Conservation (phyloP, 2,329 filamentous ascomycete species). For the Cladophialophora bantiana region DNA sequence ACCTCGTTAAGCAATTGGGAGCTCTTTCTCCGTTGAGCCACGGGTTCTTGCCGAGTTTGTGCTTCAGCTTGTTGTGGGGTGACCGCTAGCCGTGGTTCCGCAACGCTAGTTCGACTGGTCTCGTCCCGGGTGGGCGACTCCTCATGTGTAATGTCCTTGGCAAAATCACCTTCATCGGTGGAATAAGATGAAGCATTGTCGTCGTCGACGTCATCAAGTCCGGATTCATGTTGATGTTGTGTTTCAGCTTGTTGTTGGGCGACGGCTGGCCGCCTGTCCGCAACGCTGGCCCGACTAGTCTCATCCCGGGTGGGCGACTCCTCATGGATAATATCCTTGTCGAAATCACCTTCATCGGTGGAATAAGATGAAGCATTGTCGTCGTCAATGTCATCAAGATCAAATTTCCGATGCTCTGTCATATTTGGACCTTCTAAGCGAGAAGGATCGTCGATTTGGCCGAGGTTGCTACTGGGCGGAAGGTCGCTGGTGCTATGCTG, state of each 20-base stretch:
- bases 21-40: background rate
- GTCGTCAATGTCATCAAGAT: background rate
- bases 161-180: background rate
- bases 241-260: background rate
- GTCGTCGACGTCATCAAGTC: background rate
- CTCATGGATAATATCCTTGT: background rate
- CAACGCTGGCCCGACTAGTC: background rate
- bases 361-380: background rate
- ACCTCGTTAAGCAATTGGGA: background rate
- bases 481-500: background rate
- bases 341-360: background rate
- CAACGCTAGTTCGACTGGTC: background rate
- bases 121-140: background rate
- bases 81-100: background rate
- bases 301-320: background rate
- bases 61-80: background rate
- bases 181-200: background rate
- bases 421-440: background rate
- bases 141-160: conserved; percentile 8
- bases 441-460: background rate
- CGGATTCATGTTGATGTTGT: background rate
- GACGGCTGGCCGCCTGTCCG: background rate
- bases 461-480: background rate
- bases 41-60: background rate
- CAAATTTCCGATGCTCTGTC: background rate